Conservation (phyloP, 345 rosid species). For the Kandelia obovata region DNA sequence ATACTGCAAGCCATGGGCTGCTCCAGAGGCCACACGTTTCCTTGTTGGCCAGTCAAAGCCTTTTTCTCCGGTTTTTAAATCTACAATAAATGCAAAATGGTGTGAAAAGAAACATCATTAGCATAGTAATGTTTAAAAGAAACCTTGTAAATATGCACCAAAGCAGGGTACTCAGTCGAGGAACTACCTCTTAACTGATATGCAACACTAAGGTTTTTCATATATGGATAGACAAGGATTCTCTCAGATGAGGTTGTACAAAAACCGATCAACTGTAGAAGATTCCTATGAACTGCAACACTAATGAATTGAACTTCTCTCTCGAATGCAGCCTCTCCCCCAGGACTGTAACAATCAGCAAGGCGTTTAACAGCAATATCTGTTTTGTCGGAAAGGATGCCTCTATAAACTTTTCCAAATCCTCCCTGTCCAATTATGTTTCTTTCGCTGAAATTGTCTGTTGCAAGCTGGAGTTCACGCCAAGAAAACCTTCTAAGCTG, state of each 20-base stretch:
- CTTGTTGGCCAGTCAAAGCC: conserved; percentile 80
- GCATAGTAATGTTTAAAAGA: background rate
- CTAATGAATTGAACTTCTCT: conserved; percentile 83
- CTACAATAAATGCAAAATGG: conserved; percentile 22
- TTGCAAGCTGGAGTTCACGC: conserved; percentile 75
- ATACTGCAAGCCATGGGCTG: conserved; percentile 86
- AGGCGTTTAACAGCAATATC: conserved; percentile 86
- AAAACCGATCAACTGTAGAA: conserved; percentile 72
- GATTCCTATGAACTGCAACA: conserved; percentile 81
- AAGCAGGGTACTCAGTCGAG: background rate
- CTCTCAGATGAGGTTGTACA: conserved; percentile 73
- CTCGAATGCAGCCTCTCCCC: conserved; percentile 82
- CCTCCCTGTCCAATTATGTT: conserved; percentile 91
- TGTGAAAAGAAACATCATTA: background rate
- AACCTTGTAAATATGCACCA: background rate
- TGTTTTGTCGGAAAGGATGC: conserved; percentile 69
- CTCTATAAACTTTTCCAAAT: conserved; percentile 87
- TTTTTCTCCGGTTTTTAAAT: conserved; percentile 66
- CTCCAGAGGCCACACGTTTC: conserved; percentile 69
- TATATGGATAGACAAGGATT: conserved; percentile 86
- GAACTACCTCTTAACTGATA: conserved; percentile 66
- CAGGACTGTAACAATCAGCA: conserved; percentile 61
- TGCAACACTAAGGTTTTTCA: conserved; percentile 85
- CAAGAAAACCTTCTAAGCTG: conserved; percentile 75
- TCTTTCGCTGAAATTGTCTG: conserved; percentile 72